These are phyloP conservation scores for Termitomyces sp. DNA, from an alignment of 1,284 basidiomycete species.

Conservation along the genomic window DNA sequence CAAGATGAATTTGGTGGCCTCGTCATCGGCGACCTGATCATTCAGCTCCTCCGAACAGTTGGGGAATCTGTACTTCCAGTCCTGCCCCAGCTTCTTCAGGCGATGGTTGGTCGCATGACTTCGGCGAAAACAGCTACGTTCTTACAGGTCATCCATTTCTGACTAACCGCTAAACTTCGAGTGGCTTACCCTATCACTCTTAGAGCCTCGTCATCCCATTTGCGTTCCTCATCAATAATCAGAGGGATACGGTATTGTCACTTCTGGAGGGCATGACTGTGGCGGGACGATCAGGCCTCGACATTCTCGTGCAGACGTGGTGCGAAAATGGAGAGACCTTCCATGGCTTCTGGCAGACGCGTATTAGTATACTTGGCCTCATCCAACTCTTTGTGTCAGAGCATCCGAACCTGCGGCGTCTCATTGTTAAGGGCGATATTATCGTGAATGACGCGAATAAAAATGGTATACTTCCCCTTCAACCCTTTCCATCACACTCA, in stretches of 20 bases:
- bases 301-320: conserved; percentile 86
- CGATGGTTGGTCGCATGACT: conserved; percentile 77
- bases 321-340: conserved; percentile 92
- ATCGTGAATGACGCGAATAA: conserved; percentile 76
- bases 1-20: conserved; percentile 87
- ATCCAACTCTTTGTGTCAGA: conserved; percentile 71
- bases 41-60: conserved; percentile 82
- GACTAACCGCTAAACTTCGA: neutral
- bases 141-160: conserved; percentile 55
- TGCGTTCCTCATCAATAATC: conserved; percentile 85
- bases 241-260: conserved; percentile 71
- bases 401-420: conserved; percentile 55
- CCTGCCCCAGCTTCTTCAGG: conserved; percentile 80
- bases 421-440: conserved; percentile 90
- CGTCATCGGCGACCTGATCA: conserved; percentile 90
- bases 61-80: conserved; percentile 77
- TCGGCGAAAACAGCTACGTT: conserved; percentile 87
- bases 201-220: conserved; percentile 89
- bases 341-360: conserved; percentile 90
- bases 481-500: conserved; percentile 8
- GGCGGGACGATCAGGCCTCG: conserved; percentile 60
- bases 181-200: neutral
- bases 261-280: conserved; percentile 65
- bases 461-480: conserved; percentile 42
- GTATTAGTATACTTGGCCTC: conserved; percentile 81